Conservation (phyloP, 116 monocot genomes). For the Thalassia testudinum region DNA sequence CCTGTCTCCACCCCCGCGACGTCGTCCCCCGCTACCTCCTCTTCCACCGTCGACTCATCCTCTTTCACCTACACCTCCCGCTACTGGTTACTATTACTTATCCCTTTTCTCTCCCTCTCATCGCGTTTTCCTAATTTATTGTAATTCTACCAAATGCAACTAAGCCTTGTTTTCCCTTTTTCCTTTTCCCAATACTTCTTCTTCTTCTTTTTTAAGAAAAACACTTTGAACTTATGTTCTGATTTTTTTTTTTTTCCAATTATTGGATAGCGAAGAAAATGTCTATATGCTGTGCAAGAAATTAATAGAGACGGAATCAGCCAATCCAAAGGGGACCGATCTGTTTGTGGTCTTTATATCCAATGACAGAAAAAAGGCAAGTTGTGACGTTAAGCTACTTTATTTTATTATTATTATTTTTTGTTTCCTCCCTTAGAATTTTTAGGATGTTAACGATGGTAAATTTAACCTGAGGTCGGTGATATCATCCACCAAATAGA, state of each 20-base stretch:
- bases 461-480: too few species aligned
- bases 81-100: slow-evolving; percentile 9
- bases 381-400: background rate
- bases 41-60: background rate
- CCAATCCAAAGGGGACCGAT: slow-evolving; percentile 45
- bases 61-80: slow-evolving; percentile 5
- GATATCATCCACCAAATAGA: too few species aligned
- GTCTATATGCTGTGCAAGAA: slow-evolving; percentile 79
- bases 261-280: slow-evolving; percentile 67
- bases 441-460: too few species aligned
- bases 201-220: background rate
- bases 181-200: too few species aligned
- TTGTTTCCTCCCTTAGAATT: too few species aligned
- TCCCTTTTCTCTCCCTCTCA: background rate
- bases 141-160: too few species aligned
- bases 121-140: too few species aligned
- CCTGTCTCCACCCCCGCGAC: background rate
- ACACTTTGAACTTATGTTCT: background rate
- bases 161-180: too few species aligned
- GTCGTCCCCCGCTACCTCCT: background rate
- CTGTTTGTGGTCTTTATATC: slow-evolving; percentile 90
- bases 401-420: too few species aligned
- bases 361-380: slow-evolving; percentile 68
- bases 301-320: slow-evolving; percentile 29
- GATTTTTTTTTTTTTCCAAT: background rate